Percentiles rank a stretch among this genome's conserved stretches.
Evolutionary conservation across 2,329 filamentous ascomycete species (phyloP).

Genomic region (Colletotrichum simmondsii): DNA sequence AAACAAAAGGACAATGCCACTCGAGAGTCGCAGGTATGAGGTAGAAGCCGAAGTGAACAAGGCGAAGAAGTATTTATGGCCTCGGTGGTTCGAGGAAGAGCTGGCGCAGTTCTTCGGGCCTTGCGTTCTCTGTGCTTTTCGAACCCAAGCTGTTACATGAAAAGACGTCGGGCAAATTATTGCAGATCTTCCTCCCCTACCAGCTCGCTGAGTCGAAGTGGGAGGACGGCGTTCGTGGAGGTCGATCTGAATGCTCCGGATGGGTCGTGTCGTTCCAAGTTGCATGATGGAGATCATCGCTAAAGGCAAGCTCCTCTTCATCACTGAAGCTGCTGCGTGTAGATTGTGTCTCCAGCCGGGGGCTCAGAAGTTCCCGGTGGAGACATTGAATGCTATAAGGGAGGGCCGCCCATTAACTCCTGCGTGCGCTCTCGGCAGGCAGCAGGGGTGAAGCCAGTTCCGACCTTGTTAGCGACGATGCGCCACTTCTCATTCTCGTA

Average conservation of each 20-base stretch:
- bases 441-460: conserved; percentile 86
- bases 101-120: conserved; percentile 15
- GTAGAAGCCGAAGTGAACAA: conserved; percentile 3
- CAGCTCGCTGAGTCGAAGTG: not conserved
- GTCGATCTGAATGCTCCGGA: conserved; percentile 14
- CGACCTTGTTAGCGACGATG: conserved; percentile 90
- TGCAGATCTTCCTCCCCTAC: not conserved
- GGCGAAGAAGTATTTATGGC: not conserved
- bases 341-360: conserved; percentile 59
- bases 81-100: conserved; percentile 3
- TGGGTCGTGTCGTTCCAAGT: conserved; percentile 27
- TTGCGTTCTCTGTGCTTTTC: conserved; percentile 14
- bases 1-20: conserved; percentile 24
- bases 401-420: conserved; percentile 63
- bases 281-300: conserved; percentile 35
- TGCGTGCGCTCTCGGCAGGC: conserved; percentile 86
- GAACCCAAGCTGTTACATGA: conserved; percentile 16
- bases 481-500: conserved; percentile 95
- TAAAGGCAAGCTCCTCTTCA: conserved; percentile 36
- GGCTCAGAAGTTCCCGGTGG: conserved; percentile 59
- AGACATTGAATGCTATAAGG: conserved; percentile 67
- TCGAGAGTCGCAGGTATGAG: not conserved
- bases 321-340: conserved; percentile 52
- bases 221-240: conserved; percentile 6
- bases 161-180: conserved; percentile 8